Evolutionary conservation across 2,329 filamentous ascomycete genomes (phyloP).

Genomic region (Escovopsis weberi): DNA sequence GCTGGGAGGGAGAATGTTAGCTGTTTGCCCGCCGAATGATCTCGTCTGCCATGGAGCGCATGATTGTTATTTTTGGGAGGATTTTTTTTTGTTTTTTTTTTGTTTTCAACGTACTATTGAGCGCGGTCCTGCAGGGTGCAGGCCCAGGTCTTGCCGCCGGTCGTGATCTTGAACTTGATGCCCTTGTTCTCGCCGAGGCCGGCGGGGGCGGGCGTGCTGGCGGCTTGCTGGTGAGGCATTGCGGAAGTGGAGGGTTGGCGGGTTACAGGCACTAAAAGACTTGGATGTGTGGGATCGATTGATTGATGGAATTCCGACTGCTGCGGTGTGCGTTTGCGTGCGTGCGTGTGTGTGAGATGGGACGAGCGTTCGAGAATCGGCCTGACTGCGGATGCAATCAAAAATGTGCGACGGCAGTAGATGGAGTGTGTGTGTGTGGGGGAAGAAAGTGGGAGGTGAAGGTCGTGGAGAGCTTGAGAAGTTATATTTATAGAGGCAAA

Average conservation of each 20-base stretch:
- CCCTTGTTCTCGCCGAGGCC: constrained; percentile 22
- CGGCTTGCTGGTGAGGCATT: background rate
- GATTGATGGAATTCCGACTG: too few species aligned
- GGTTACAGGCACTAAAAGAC: constrained; percentile 3
- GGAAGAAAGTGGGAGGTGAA: too few species aligned
- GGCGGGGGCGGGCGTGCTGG: constrained; percentile 8
- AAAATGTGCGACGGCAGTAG: too few species aligned
- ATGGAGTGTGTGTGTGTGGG: too few species aligned
- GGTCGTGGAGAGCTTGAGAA: too few species aligned
- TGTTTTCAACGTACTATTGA: constrained; percentile 23
- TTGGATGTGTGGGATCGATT: background rate
- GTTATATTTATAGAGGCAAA: too few species aligned
- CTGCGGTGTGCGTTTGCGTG: too few species aligned
- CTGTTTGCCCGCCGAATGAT: constrained; percentile 1
- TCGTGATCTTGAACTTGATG: constrained; percentile 32
- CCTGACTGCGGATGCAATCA: too few species aligned
- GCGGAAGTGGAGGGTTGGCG: constrained; percentile 2
- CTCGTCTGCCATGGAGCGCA: background rate
- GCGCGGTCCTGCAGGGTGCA: constrained; percentile 31
- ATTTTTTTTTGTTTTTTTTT: background rate
- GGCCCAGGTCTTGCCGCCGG: constrained; percentile 23
- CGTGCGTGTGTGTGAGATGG: too few species aligned
- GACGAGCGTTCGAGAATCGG: too few species aligned
- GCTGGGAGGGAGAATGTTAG: constrained; percentile 11
- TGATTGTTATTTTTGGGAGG: background rate